Base-by-base conservation (phyloP, 331 rosid species). In the Quercus tomentella region DNA sequence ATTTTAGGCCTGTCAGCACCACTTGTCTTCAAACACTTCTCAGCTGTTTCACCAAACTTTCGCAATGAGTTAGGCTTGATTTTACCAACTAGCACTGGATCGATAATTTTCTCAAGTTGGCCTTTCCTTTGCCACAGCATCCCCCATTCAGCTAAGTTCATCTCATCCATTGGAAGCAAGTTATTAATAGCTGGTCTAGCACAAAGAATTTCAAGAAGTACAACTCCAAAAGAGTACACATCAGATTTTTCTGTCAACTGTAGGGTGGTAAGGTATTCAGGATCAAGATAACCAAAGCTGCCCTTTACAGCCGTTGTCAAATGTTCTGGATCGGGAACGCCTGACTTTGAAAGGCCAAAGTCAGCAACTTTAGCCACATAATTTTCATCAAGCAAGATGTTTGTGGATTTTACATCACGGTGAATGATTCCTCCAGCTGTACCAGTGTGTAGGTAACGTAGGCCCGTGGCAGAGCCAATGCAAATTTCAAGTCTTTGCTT, bases 151-250 rank as follows among this genome's bases (percentile, higher is more conserved):
- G 82, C 89, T n/a, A 91, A 73, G 72, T 84, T 82, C 70, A 77
- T 72, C 73, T 88, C 76, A 35, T 90, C 92, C 56, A 77, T 73
- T 11, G 92, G 88, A 4, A 84, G 89, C 25, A 15, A 15, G 25
- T 43, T 33, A 16, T 87, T 81, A 31, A 88, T 75, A 72, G 87
- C 87, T 9, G 82, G 81, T 63, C 94, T 88, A 54, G 85, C 90
- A 55, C 90, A 90, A 31, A 94, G 72, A 30, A 88, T 91, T 75
- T 94, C 97, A 0, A 91, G 82, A 63, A 94, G 90, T 67, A 94
- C 97, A 1, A 94, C 97, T 2, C 98, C 94, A 7, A 92, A 92
- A 23, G 98, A 92, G 84, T 89, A 94, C 0, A 92, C 97, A 85
- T 91, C 97, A 23, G 91, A 93, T 83, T 91, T 93, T 56, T 91